Evolutionary conservation across 345 rosid genomes (phyloP), one percentile per base, ranked within the genome.

Genomic region (Dovyalis caffra): DNA sequence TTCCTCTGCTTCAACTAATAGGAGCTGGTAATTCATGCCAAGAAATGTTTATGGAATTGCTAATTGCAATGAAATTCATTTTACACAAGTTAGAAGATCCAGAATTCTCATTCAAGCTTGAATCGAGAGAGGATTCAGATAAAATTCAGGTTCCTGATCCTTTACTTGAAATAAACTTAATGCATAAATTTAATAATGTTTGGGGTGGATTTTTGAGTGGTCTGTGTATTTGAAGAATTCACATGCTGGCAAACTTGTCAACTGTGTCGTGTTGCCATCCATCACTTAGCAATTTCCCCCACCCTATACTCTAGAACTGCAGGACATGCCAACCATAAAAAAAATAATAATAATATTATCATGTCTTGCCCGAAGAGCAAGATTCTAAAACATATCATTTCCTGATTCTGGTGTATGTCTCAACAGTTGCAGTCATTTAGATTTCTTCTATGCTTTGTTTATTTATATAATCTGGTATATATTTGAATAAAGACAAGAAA

Each of bases 81-180:
- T 86, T 77, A 61, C 80, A 88, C 67, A 91, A 89, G 77, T 77
- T 95, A 87, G 91, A 89, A 83, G 94, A 86, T 77, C 97, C 98
- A 63, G 93, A 91, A 79, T 87, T 95, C 68, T 74, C 84, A n/a
- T 85, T 90, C 80, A 87, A 80, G 80, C 87, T 72, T 66, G 87
- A 88, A 72, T 88, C 94, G 25, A 78, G 70, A 76, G 90, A 86
- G 80, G 85, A 84, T 85, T 83, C 86, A 23, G 84, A 75, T 72
- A 79, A 70, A 73, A 88, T 95, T 75, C 99, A 91, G 97, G 99
- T 95, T 43, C 78, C 57, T 12, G 8, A 25, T 73, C 60, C 18
- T 66, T 78, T 12, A 60, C 63, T 77, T 9, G 53, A 23, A 28
- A 66, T 32, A 43, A 14, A 43, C 29, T 69, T 68, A 21, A 38